A percentile compares a stretch with the other conserved stretches of the same genome.
Evolutionary conservation across 2,329 filamentous ascomycete species (phyloP).

Genomic region (Pseudofabraea citricarpa): DNA sequence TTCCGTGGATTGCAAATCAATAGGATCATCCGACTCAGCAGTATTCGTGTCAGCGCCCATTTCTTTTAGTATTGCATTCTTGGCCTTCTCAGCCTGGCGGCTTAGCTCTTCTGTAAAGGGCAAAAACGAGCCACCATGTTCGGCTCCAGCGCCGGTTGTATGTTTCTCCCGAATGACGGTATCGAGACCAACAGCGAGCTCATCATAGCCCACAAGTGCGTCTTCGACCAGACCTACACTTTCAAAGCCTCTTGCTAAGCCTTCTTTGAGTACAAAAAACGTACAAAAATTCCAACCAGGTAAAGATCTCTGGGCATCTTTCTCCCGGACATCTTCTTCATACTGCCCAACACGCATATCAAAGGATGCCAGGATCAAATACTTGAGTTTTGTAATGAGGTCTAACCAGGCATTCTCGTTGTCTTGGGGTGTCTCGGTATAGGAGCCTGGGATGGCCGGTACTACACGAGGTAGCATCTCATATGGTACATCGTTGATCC

Average conservation of each 20-base stretch:
- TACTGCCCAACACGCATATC: slow-evolving; percentile 89
- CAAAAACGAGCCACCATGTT: slow-evolving; percentile 69
- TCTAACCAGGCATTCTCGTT: slow-evolving; percentile 79
- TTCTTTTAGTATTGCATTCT: slow-evolving; percentile 34
- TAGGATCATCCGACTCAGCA: slow-evolving; percentile 33
- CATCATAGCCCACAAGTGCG: slow-evolving; percentile 90
- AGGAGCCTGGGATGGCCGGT: slow-evolving; percentile 57
- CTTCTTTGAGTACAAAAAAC: slow-evolving; percentile 97
- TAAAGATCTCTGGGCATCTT: slow-evolving; percentile 77
- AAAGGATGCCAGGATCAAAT: slow-evolving; percentile 81
- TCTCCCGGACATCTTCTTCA: slow-evolving; percentile 94
- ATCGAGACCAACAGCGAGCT: slow-evolving; percentile 84
- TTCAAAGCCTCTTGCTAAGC: slow-evolving; percentile 87
- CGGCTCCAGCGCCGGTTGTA: slow-evolving; percentile 50
- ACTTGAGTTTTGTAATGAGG: slow-evolving; percentile 80
- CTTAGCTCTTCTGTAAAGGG: slow-evolving; percentile 70
- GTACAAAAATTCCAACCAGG: slow-evolving; percentile 99
- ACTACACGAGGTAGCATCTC: slow-evolving; percentile 58
- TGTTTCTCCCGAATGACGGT: slow-evolving; percentile 72
- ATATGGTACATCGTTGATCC: slow-evolving; percentile 63
- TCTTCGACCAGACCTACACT: slow-evolving; percentile 95
- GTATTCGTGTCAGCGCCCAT: slow-evolving; percentile 32
- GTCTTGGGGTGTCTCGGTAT: slow-evolving; percentile 70
- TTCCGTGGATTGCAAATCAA: slow-evolving; percentile 45
- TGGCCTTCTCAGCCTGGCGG: slow-evolving; percentile 47